Evolutionary conservation across 306 rosid genomes (phyloP), one percentile per base, ranked within the genome.

Genomic region (Comarum palustre): DNA sequence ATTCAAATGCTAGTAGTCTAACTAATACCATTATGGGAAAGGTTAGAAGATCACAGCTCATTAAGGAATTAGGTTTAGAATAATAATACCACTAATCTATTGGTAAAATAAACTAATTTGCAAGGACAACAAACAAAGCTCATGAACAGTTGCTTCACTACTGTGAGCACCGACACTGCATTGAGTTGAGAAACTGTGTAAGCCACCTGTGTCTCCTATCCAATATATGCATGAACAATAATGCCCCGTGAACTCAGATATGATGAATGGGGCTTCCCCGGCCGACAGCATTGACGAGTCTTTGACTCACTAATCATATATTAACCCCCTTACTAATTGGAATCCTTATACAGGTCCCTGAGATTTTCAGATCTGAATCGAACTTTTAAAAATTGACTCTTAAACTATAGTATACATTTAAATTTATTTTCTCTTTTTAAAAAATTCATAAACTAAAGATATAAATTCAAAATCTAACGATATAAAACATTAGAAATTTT

Each of bases 161-260:
- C 65, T 29, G 66, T 60, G 42, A 60, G 24, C 66, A 31, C 66
- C 66, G 66, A 60, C 66, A 60, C 42, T 58, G 4, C 66, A 60
- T 60, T 31, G 20, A 31, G 41, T 32, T 60, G 66, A 32, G 42
- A 17, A 60, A 60, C 14, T 31, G 66, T 29, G 8, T 7, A 29
- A 5, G 66, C 22, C 3, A 6, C 36, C 0, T 59, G 0, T 60
- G 66, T 29, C 20, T 14, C 17, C 64, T 12, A 31, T 16, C n/a
- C n/a, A n/a, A n/a, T n/a, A 34, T 34, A 34, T 0, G 66, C 6
- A 60, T 60, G 66, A 60, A 29, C 16, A 42, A n/a, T n/a, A n/a
- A n/a, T n/a, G n/a, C n/a, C n/a, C 41, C 42, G 19, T 60, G 42
- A 60, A 14, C 42, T 15, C 20, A 60, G 19, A 29, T 13, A 32